These are phyloP conservation scores for Conticribra guillardii DNA, from an alignment of 108 stramenopile species.

Conservation along the genomic window DNA sequence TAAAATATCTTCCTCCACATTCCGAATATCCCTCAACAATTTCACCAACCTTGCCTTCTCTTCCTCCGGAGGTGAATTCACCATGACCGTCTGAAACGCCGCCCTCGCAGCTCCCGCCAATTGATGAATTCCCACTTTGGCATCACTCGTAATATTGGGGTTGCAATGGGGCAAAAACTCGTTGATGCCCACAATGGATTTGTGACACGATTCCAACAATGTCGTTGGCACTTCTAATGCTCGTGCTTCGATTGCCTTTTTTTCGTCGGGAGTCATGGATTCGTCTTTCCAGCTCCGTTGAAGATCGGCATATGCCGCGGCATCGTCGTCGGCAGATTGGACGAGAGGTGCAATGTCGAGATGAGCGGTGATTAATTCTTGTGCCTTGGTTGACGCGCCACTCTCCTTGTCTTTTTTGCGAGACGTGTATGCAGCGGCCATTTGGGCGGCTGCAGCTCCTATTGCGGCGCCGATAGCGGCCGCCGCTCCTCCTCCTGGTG, in stretches of 20 bases:
- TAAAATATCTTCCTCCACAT: constrained; percentile 64
- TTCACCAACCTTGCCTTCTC: constrained; percentile 57
- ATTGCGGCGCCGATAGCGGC: constrained; percentile 79
- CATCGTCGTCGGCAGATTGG: constrained; percentile 73
- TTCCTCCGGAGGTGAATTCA: constrained; percentile 69
- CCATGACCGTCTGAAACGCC: constrained; percentile 80
- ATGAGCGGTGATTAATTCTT: background rate
- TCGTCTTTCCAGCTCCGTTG: constrained; percentile 77
- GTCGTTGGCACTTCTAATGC: constrained; percentile 65
- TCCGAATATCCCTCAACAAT: constrained; percentile 63
- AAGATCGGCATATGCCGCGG: constrained; percentile 68
- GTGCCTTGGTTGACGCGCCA: background rate
- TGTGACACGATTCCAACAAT: constrained; percentile 67
- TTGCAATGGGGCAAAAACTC: constrained; percentile 81
- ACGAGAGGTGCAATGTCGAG: constrained; percentile 46
- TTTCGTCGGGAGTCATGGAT: constrained; percentile 59
- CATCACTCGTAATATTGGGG: constrained; percentile 77
- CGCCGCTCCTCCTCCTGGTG: constrained; percentile 82
- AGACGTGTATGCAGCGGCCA: constrained; percentile 80
- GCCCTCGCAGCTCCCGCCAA: constrained; percentile 81
- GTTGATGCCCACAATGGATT: constrained; percentile 56
- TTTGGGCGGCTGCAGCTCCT: constrained; percentile 71
- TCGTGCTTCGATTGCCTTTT: constrained; percentile 58
- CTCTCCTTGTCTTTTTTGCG: constrained; percentile 74
- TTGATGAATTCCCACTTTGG: constrained; percentile 82